A percentile compares a stretch with the other conserved stretches of the same genome.
Conservation (phyloP, 129 eudicot genomes). For the Arctium minus region DNA sequence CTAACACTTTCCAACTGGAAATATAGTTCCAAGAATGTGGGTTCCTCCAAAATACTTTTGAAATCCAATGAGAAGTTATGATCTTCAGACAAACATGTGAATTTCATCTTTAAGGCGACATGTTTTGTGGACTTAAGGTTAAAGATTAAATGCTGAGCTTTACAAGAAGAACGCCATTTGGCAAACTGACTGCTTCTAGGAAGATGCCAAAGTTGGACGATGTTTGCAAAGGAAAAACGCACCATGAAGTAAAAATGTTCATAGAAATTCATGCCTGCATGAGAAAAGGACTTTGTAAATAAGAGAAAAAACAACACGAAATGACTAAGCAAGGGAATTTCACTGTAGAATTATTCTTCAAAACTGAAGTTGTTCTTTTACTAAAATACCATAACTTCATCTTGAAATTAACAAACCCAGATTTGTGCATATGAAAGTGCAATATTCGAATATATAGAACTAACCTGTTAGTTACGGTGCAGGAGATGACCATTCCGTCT, state of each 20-base stretch:
- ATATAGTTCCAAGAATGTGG: conserved; percentile 49
- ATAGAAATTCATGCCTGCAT: conserved; percentile 79
- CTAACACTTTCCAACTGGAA: conserved; percentile 14
- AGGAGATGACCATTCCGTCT: too few species aligned
- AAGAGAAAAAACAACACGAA: too few species aligned
- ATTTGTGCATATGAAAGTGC: too few species aligned
- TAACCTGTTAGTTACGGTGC: too few species aligned
- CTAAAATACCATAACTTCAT: too few species aligned
- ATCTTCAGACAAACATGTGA: conserved; percentile 29
- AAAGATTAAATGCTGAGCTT: conserved; percentile 39
- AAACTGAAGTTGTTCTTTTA: too few species aligned
- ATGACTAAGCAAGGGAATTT: too few species aligned
- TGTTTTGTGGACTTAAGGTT: conserved; percentile 51
- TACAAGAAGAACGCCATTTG: conserved; percentile 24
- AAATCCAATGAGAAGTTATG: conserved; percentile 33
- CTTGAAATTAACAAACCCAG: too few species aligned
- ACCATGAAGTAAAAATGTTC: conserved; percentile 73
- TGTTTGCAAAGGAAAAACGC: conserved; percentile 65
- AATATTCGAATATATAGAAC: too few species aligned
- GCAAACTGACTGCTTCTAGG: background rate
- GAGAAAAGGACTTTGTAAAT: background rate
- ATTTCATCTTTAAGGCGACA: conserved; percentile 56
- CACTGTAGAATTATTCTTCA: too few species aligned
- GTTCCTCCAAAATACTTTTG: conserved; percentile 38
- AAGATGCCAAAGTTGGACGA: conserved; percentile 51